These are phyloP conservation scores for Naganishia vaughanmartiniae DNA, from an alignment of 768 basidiomycete genomes.

Conservation along the genomic window DNA sequence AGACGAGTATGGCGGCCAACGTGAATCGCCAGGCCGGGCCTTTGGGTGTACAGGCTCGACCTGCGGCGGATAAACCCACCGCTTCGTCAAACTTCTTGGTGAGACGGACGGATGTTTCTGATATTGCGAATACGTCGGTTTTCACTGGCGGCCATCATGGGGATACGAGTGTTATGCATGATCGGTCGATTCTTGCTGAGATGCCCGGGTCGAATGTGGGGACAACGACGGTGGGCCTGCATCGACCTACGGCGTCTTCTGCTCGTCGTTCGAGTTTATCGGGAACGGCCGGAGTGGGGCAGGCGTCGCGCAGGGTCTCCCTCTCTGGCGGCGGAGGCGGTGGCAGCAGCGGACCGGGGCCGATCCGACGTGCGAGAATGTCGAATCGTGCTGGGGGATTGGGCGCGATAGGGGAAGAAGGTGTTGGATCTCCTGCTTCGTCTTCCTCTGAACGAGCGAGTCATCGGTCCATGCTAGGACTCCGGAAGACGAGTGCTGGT, in stretches of 20 bases:
- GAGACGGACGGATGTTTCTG: background rate
- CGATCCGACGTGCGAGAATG: slow-evolving; percentile 1
- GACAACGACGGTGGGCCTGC: background rate
- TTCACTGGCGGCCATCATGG: background rate
- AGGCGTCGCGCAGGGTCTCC: slow-evolving; percentile 4
- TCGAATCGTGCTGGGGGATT: slow-evolving; percentile 7
- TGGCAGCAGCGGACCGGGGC: slow-evolving; percentile 3
- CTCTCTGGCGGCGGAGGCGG: background rate
- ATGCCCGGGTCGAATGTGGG: background rate
- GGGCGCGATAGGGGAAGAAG: slow-evolving; percentile 21
- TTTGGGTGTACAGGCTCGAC: background rate
- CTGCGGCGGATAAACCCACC: background rate
- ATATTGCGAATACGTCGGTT: background rate
- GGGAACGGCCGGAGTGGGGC: slow-evolving; percentile 1
- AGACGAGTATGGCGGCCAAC: slow-evolving; percentile 20
- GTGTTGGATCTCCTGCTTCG: background rate
- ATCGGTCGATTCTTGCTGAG: background rate
- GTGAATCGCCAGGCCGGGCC: background rate
- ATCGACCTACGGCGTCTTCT: slow-evolving; percentile 10
- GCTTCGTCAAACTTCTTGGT: slow-evolving; percentile 16
- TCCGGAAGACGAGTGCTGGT: background rate
- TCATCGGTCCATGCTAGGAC: slow-evolving; percentile 17
- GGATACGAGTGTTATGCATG: slow-evolving; percentile 4
- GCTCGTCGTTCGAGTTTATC: slow-evolving; percentile 20
- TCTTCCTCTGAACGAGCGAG: background rate